Evolutionary conservation across 2,329 filamentous ascomycete species (phyloP).

Genomic region (Mollisia scopiformis): DNA sequence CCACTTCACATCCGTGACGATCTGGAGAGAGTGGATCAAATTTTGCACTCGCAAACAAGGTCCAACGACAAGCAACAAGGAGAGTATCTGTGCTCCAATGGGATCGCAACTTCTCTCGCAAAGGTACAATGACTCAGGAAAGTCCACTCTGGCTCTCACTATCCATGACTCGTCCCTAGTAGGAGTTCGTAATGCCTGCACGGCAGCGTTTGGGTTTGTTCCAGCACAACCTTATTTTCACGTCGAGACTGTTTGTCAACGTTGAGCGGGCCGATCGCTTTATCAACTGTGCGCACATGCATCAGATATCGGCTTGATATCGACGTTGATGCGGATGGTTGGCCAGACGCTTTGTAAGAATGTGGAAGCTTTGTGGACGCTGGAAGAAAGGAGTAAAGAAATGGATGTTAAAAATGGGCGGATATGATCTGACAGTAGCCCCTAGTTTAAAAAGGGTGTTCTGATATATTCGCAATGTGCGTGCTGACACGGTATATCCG

Average conservation of each 20-base stretch:
- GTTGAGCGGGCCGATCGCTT: not conserved
- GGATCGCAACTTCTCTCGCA: no score
- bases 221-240: not conserved
- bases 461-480: not conserved
- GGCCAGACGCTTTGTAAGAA: not conserved
- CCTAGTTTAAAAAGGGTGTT: not conserved
- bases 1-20: not conserved
- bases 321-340: not conserved
- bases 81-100: not conserved
- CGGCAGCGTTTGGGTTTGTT: not conserved
- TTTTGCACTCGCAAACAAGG: not conserved
- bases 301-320: not conserved
- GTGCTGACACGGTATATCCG: not conserved
- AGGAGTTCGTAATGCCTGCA: not conserved
- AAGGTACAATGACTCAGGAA: not conserved
- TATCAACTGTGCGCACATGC: not conserved
- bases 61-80: no score
- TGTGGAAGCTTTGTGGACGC: not conserved
- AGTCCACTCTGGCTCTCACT: not conserved
- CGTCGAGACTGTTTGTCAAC: not conserved
- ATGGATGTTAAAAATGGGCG: not conserved
- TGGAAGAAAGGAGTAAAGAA: not conserved
- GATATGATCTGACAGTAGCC: no score
- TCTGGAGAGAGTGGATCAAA: not conserved
- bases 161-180: not conserved